A percentile compares a stretch with the other conserved stretches of the same genome.
These are phyloP conservation scores for Lasiodiplodia sp. DNA, from an alignment of 2,329 filamentous ascomycete species.

Conservation along the genomic window DNA sequence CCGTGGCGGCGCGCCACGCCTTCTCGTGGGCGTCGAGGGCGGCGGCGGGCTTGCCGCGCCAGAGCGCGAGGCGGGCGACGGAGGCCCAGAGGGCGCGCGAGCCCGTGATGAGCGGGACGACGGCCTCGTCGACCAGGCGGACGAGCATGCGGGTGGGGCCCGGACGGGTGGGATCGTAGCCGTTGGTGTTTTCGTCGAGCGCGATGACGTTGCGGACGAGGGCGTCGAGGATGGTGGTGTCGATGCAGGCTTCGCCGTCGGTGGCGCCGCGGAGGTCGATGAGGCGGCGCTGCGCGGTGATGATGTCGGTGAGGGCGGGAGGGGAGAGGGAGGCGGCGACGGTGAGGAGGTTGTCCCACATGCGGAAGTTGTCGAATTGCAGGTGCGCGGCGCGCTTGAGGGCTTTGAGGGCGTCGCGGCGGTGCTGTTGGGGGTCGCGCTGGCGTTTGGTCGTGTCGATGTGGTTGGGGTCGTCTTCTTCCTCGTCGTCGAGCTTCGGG, in stretches of 20 bases:
- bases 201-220: constrained; percentile 75
- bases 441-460: constrained; percentile 34
- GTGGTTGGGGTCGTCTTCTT: constrained; percentile 38
- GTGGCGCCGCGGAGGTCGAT: constrained; percentile 73
- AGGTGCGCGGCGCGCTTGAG: constrained; percentile 87
- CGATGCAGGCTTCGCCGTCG: constrained; percentile 78
- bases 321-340: constrained; percentile 80
- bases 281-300: constrained; percentile 76
- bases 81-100: constrained; percentile 80
- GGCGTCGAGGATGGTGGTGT: constrained; percentile 73
- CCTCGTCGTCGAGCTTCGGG: constrained; percentile 45
- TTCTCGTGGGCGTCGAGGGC: constrained; percentile 88
- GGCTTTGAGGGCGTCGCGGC: constrained; percentile 79
- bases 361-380: constrained; percentile 85
- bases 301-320: constrained; percentile 75
- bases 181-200: constrained; percentile 39
- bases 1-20: constrained; percentile 77
- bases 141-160: constrained; percentile 69
- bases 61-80: constrained; percentile 74
- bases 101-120: constrained; percentile 84
- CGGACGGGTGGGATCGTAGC: constrained; percentile 52
- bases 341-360: constrained; percentile 96
- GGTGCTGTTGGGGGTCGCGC: constrained; percentile 65
- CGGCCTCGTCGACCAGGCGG: constrained; percentile 73
- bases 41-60: constrained; percentile 72